Evolutionary conservation across 2,329 filamentous ascomycete species (phyloP).

Genomic region (Pseudogymnoascus sp.): DNA sequence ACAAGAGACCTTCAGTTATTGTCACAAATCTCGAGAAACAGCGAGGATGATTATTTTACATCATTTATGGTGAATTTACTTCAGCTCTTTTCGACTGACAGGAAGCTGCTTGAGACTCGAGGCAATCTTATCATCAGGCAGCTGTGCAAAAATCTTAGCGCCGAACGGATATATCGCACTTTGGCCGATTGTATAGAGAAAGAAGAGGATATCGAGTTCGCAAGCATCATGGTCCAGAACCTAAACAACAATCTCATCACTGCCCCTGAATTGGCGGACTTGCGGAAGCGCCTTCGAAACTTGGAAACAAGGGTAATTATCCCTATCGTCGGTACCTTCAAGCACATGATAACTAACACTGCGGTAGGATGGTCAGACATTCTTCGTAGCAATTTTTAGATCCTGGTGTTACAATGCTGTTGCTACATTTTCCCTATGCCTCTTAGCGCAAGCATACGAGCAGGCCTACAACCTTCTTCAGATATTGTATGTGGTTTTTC

Average conservation of each 20-base stretch:
- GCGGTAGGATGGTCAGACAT: slow-evolving; percentile 79
- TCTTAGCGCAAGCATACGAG: slow-evolving; percentile 95
- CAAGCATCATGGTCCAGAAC: slow-evolving; percentile 99
- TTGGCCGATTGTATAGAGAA: slow-evolving; percentile 95
- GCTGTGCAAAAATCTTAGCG: slow-evolving; percentile 83
- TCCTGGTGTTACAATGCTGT: slow-evolving; percentile 99
- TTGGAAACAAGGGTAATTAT: slow-evolving; percentile 68
- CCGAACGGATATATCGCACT: slow-evolving; percentile 91
- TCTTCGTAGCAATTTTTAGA: slow-evolving; percentile 89
- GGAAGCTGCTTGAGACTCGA: slow-evolving; percentile 80
- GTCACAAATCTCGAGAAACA: slow-evolving; percentile 93
- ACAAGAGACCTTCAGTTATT: slow-evolving; percentile 88
- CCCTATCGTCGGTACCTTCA: background rate
- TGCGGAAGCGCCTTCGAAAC: slow-evolving; percentile 84
- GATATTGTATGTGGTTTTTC: slow-evolving; percentile 64
- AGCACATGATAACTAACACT: slow-evolving; percentile 14
- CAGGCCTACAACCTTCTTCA: slow-evolving; percentile 94
- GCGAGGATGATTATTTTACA: slow-evolving; percentile 93
- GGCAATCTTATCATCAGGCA: slow-evolving; percentile 97
- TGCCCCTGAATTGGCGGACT: slow-evolving; percentile 83
- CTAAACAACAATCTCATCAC: slow-evolving; percentile 99
- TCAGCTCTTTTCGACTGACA: slow-evolving; percentile 91
- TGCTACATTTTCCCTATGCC: slow-evolving; percentile 89
- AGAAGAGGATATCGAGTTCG: slow-evolving; percentile 97
- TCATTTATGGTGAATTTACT: slow-evolving; percentile 97